These are phyloP conservation scores for Ophiostoma sp. DNA, from an alignment of 2,329 filamentous ascomycete species.

Conservation along the genomic window DNA sequence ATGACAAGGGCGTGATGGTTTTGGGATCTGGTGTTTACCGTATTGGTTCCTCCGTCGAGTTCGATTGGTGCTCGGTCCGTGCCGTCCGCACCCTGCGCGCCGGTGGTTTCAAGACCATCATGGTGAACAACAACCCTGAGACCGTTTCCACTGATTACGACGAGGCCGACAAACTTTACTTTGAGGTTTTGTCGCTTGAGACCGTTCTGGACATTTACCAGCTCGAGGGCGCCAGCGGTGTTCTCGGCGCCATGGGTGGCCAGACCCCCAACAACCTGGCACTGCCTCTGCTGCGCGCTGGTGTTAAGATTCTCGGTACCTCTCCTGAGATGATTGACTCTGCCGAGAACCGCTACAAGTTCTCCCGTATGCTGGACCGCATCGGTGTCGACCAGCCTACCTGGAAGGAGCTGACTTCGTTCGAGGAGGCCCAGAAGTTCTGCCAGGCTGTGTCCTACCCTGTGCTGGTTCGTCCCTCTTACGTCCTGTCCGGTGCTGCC, in stretches of 20 bases:
- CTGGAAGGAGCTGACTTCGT: slow-evolving; percentile 96
- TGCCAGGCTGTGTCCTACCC: slow-evolving; percentile 87
- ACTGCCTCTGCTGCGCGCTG: slow-evolving; percentile 76
- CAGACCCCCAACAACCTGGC: slow-evolving; percentile 98
- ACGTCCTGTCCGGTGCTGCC: slow-evolving; percentile 91
- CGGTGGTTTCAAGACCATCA: slow-evolving; percentile 84
- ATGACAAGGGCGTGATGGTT: slow-evolving; percentile 93
- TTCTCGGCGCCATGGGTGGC: slow-evolving; percentile 92
- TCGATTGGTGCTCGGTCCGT: slow-evolving; percentile 97
- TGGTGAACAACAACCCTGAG: slow-evolving; percentile 93
- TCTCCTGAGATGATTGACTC: slow-evolving; percentile 98
- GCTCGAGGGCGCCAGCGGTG: slow-evolving; percentile 73
- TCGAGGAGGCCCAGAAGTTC: slow-evolving; percentile 82
- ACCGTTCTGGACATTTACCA: slow-evolving; percentile 91
- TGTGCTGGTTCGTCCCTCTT: slow-evolving; percentile 90
- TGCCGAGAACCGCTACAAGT: slow-evolving; percentile 97
- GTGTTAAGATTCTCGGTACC: slow-evolving; percentile 88
- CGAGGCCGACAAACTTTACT: slow-evolving; percentile 50
- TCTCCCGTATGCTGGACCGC: slow-evolving; percentile 93
- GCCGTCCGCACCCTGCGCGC: slow-evolving; percentile 86
- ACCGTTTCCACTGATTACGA: slow-evolving; percentile 43
- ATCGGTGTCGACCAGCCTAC: slow-evolving; percentile 93
- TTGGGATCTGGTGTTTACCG: slow-evolving; percentile 93
- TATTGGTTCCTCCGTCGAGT: slow-evolving; percentile 96
- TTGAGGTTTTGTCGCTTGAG: slow-evolving; percentile 89